Conservation (phyloP, 2,329 filamentous ascomycete genomes). For the Ascochyta koolunga region DNA sequence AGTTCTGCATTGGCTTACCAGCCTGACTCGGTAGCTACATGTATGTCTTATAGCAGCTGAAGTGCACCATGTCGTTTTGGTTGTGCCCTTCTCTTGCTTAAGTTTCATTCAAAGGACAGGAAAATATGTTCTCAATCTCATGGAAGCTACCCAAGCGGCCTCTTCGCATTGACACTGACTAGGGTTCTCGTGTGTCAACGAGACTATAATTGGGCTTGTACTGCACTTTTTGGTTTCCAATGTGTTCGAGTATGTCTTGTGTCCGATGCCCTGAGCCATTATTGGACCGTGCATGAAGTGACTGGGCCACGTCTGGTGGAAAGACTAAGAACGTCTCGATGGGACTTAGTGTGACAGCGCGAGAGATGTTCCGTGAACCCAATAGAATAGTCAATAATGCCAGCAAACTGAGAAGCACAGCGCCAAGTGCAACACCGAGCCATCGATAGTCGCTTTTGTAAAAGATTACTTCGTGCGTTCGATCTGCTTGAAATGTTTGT, state of each 20-base stretch:
- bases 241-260: background rate
- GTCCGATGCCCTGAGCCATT: background rate
- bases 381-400: background rate
- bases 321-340: conserved; percentile 6
- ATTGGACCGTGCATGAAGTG: background rate
- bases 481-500: background rate
- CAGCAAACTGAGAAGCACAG: background rate
- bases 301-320: background rate
- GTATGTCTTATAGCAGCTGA: too few relatives aligned
- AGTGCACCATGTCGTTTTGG: too few relatives aligned
- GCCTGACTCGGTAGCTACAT: too few relatives aligned
- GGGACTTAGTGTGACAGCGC: background rate
- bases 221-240: background rate
- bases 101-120: too few relatives aligned
- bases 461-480: conserved; percentile 6
- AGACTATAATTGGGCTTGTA: too few relatives aligned
- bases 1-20: too few relatives aligned
- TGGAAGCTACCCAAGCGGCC: too few relatives aligned
- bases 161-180: background rate
- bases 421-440: conserved; percentile 1
- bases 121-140: too few relatives aligned
- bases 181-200: background rate
- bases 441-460: conserved; percentile 10
- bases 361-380: background rate
- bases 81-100: too few relatives aligned